Percentiles rank a stretch among this genome's conserved stretches.
Evolutionary conservation across 306 rosid species (phyloP).

Genomic region (Alnus rubra): DNA sequence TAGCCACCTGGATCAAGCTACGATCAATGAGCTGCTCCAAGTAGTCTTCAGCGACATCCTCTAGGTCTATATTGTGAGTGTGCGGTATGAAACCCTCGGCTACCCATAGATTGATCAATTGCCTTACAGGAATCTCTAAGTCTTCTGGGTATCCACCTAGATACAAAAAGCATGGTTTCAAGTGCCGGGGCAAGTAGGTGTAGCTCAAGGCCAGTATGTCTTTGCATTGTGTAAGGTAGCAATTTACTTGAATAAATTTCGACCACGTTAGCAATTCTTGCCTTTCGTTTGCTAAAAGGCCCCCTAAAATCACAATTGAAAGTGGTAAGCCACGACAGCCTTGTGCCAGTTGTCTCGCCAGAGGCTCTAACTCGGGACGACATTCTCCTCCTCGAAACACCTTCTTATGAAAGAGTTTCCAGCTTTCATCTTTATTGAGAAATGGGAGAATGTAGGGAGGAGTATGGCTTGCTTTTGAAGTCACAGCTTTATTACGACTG

Average conservation of each 20-base stretch:
- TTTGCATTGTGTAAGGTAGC: conserved; percentile 2
- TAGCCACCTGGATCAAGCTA: conserved; percentile 13
- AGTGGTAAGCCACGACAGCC: not conserved
- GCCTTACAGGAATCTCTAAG: conserved; percentile 18
- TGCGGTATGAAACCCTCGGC: conserved; percentile 20
- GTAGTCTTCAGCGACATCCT: conserved; percentile 1
- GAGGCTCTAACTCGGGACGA: not conserved
- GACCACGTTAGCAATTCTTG: not conserved
- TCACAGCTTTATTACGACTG: not conserved
- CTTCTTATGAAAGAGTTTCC: conserved; percentile 26
- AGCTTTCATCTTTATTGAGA: conserved; percentile 26
- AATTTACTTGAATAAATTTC: not conserved
- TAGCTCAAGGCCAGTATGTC: conserved; percentile 8
- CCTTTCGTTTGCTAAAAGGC: not conserved
- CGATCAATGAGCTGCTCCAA: conserved; percentile 1
- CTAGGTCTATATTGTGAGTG: not conserved
- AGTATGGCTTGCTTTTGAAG: not conserved
- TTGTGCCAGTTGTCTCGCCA: not conserved
- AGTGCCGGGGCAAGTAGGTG: conserved; percentile 7
- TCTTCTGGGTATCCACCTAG: conserved; percentile 30
- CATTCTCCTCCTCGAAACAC: not conserved
- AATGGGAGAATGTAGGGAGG: conserved; percentile 9
- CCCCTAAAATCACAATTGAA: not conserved
- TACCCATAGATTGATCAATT: conserved; percentile 9
- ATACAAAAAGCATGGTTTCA: conserved; percentile 35